A percentile compares a stretch with the other conserved stretches of the same genome.
These are phyloP conservation scores for Colletotrichum orbiculare DNA, from an alignment of 2,329 filamentous ascomycete genomes.

Conservation along the genomic window DNA sequence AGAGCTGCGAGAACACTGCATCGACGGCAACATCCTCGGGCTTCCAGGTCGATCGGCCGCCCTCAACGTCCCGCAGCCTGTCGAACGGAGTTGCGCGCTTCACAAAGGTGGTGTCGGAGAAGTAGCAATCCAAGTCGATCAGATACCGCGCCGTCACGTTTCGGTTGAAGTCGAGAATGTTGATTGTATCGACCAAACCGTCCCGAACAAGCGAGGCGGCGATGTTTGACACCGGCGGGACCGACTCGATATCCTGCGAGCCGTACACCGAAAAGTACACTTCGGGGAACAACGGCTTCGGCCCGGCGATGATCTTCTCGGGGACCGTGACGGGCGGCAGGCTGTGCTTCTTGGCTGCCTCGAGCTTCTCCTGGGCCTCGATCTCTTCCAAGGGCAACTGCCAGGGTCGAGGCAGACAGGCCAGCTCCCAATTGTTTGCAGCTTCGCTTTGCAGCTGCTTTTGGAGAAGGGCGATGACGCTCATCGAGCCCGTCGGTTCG, in stretches of 20 bases:
- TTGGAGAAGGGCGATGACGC: conserved; percentile 84
- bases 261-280: conserved; percentile 93
- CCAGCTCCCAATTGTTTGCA: conserved; percentile 77
- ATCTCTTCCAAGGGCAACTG: conserved; percentile 70
- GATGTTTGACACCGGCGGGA: conserved; percentile 80
- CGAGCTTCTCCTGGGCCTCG: conserved; percentile 69
- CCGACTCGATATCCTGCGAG: conserved; percentile 87
- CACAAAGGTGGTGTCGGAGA: conserved; percentile 88
- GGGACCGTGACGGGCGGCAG: conserved; percentile 84
- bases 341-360: conserved; percentile 74
- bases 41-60: conserved; percentile 85
- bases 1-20: conserved; percentile 94
- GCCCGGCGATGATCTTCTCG: conserved; percentile 77
- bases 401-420: conserved; percentile 75
- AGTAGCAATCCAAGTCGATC: conserved; percentile 96
- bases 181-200: conserved; percentile 90
- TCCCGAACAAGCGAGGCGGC: conserved; percentile 88
- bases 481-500: conserved; percentile 72
- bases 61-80: conserved; percentile 77
- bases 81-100: conserved; percentile 95
- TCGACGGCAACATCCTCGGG: conserved; percentile 98
- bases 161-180: conserved; percentile 92
- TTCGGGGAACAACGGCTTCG: conserved; percentile 86
- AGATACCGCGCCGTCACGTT: conserved; percentile 87
- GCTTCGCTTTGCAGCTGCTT: conserved; percentile 86